These are phyloP conservation scores for Cinnamomum chago DNA, from an alignment of 164 flowering plant species.

Conservation along the genomic window DNA sequence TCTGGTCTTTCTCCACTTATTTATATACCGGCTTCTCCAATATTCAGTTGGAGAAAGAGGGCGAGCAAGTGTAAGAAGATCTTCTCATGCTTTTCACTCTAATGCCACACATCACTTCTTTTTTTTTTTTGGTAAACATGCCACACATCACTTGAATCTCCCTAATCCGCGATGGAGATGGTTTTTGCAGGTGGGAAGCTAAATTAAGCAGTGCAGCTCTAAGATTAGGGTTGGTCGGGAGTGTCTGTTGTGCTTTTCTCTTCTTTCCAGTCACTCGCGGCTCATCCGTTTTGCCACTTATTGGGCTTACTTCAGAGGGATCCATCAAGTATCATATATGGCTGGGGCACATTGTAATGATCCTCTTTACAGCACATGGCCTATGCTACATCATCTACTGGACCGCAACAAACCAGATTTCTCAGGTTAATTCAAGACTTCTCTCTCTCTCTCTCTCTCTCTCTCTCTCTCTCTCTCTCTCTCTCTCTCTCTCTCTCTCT, in stretches of 20 bases:
- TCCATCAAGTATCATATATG: constrained; percentile 74
- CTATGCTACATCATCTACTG: constrained; percentile 45
- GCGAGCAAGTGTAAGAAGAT: constrained; percentile 37
- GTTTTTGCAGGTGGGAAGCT: constrained; percentile 49
- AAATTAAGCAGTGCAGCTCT: constrained; percentile 39
- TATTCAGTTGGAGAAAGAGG: constrained; percentile 22
- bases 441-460: too few relatives aligned
- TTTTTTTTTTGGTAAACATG: background rate
- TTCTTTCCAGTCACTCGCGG: constrained; percentile 77
- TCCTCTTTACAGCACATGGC: constrained; percentile 66
- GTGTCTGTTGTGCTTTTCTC: constrained; percentile 50
- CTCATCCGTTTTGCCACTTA: constrained; percentile 56
- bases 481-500: too few relatives aligned
- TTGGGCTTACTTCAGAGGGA: constrained; percentile 28
- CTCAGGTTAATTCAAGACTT: background rate
- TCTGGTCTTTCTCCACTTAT: constrained; percentile 55
- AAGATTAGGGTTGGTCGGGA: constrained; percentile 59
- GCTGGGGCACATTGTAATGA: constrained; percentile 71
- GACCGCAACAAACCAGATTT: constrained; percentile 17
- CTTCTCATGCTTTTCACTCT: background rate
- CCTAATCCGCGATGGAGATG: background rate
- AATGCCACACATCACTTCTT: background rate
- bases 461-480: too few relatives aligned
- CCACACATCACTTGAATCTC: background rate
- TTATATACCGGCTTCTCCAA: constrained; percentile 28